Base-by-base conservation (phyloP, 1,284 basidiomycete genomes). In the Tylopilus sp. region DNA sequence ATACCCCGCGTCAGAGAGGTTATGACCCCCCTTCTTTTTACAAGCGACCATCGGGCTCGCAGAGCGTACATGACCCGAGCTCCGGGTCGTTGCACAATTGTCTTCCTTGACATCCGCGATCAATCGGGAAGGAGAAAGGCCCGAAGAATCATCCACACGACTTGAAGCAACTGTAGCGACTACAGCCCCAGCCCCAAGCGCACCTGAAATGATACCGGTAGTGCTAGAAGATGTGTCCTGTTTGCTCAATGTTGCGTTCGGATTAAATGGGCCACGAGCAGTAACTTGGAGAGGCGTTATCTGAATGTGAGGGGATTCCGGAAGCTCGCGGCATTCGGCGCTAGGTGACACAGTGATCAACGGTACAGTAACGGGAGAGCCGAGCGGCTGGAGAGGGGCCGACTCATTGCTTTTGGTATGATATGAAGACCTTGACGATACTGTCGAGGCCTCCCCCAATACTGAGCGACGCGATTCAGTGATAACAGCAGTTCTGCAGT, bases 321-420 rank as follows among this genome's bases (percentile, higher is more conserved):
- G 48, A 46, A 50, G 43, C 19, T 53, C 20, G 17, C 20, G 45
- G n/a, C 5, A 11, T 11, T 50, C 19, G 19, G 25, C 10, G 7
- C 13, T 24, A 19, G 61, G 51, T 3, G 54, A 61, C 15, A 48
- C 25, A 8, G 37, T 44, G 29, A 50, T 33, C 15, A 29, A 28
- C 5, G 61, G 59, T 13, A 41, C 29, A 10, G 2, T 3, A 24
- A 14, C 31, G 13, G 44, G 15, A 20, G 43, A 8, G 13, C 1
- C 32, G 7, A n/a, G 25, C 2, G 33, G 31, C 24, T 14, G 50
- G 24, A 42, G 29, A 41, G 19, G n/a, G 4, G 15, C 17, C 5
- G 11, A 39, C 10, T 9, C 36, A n/a, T 45, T 32, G 1, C 13
- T 45, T 20, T 32, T 43, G 11, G n/a, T 17, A 29, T 0, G 31